A percentile compares a stretch with the other conserved stretches of the same genome.
These are phyloP conservation scores for Arabidopsis hybrid DNA, from an alignment of 441 rosid species.

Conservation along the genomic window DNA sequence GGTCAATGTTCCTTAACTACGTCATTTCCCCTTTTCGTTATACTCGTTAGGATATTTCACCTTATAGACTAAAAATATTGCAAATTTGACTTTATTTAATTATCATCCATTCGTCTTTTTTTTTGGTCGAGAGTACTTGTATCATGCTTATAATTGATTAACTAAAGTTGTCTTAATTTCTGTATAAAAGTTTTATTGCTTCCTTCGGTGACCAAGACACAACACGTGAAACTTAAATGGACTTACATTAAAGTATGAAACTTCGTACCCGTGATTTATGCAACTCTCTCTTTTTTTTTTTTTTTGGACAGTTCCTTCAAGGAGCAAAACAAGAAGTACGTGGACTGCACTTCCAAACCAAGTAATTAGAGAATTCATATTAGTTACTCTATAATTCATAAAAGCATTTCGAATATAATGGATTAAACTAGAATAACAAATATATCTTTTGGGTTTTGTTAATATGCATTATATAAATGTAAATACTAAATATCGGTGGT, in stretches of 20 bases:
- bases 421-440: neutral
- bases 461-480: neutral
- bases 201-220: constrained; percentile 26
- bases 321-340: constrained; percentile 25
- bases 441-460: no score
- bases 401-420: neutral
- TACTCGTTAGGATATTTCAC: constrained; percentile 1
- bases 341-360: constrained; percentile 18
- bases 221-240: constrained; percentile 33
- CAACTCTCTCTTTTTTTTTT: neutral
- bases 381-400: neutral
- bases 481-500: no score
- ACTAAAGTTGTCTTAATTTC: neutral
- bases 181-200: neutral
- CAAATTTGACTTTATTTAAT: constrained; percentile 9
- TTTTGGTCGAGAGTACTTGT: neutral
- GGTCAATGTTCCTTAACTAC: neutral
- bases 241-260: constrained; percentile 5
- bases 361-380: neutral
- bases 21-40: neutral
- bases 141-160: neutral
- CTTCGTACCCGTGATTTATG: constrained; percentile 35
- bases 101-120: neutral
- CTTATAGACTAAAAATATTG: neutral
- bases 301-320: constrained; percentile 20